Conservation (phyloP, 2,329 filamentous ascomycete species). For the Aspergillus caelatus region DNA sequence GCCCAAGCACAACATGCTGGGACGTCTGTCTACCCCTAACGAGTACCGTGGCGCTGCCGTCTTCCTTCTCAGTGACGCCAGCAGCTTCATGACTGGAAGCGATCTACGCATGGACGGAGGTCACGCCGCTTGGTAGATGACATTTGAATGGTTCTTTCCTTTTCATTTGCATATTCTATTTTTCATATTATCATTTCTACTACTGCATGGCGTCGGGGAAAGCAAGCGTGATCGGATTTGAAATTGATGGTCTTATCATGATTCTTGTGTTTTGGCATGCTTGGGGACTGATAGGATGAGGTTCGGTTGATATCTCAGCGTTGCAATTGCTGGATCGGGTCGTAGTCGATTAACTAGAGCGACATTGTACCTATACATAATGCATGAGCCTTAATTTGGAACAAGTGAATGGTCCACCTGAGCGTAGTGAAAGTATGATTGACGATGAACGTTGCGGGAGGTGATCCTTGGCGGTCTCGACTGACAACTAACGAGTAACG, state of each 20-base stretch:
- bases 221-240: conserved; percentile 11
- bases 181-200: conserved; percentile 9
- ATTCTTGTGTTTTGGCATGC: background rate
- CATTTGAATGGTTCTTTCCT: background rate
- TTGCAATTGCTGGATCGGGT: background rate
- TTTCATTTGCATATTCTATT: background rate
- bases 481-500: conserved; percentile 14
- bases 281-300: background rate
- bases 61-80: conserved; percentile 53
- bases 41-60: conserved; percentile 66
- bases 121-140: conserved; percentile 55
- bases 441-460: background rate
- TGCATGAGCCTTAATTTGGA: background rate
- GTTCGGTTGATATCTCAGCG: background rate
- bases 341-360: background rate
- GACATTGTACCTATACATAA: conserved; percentile 12
- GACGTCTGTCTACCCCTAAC: conserved; percentile 65
- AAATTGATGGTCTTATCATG: background rate
- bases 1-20: conserved; percentile 85
- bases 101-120: conserved; percentile 59
- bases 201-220: conserved; percentile 14
- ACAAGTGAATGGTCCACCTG: background rate
- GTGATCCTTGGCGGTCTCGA: background rate
- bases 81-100: conserved; percentile 59
- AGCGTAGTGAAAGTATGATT: background rate